These are phyloP conservation scores for Fraxinus greggii DNA, from an alignment of 305 asterid species.

Conservation along the genomic window DNA sequence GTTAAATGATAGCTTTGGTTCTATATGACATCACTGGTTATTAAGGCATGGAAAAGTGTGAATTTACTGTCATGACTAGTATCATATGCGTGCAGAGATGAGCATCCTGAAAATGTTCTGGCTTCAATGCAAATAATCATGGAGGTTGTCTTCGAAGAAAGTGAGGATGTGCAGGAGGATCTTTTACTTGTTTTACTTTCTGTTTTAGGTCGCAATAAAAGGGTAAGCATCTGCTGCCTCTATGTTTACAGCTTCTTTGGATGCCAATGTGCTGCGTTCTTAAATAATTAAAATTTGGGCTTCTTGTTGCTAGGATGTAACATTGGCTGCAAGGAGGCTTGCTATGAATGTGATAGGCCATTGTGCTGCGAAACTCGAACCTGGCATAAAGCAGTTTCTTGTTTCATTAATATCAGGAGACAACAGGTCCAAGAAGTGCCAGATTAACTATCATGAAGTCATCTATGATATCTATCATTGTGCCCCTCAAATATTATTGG, in stretches of 20 bases:
- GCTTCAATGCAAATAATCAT: conserved; percentile 90
- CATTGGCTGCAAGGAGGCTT: conserved; percentile 70
- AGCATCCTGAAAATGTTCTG: conserved; percentile 82
- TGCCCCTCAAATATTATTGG: conserved; percentile 83
- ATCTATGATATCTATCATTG: conserved; percentile 70
- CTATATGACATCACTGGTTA: neutral
- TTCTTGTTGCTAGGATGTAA: conserved; percentile 53
- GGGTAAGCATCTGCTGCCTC: conserved; percentile 40
- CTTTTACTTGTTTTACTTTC: conserved; percentile 68
- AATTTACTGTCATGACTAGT: neutral
- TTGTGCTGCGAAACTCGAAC: conserved; percentile 84
- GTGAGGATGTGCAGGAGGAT: conserved; percentile 83
- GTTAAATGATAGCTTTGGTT: neutral
- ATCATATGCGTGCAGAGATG: conserved; percentile 53
- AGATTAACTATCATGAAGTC: conserved; percentile 70
- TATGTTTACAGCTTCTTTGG: conserved; percentile 13
- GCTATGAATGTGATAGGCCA: conserved; percentile 74
- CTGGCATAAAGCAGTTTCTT: conserved; percentile 79
- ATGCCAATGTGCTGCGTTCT: neutral
- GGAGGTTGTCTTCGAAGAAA: conserved; percentile 88
- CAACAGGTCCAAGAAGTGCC: conserved; percentile 45
- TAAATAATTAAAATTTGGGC: conserved; percentile 23
- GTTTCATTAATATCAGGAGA: conserved; percentile 90
- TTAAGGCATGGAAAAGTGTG: neutral
- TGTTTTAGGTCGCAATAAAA: conserved; percentile 70